A percentile compares a stretch with the other conserved stretches of the same genome.
Evolutionary conservation across 2,329 filamentous ascomycete genomes (phyloP).

Genomic region (Botrytis paeoniae): DNA sequence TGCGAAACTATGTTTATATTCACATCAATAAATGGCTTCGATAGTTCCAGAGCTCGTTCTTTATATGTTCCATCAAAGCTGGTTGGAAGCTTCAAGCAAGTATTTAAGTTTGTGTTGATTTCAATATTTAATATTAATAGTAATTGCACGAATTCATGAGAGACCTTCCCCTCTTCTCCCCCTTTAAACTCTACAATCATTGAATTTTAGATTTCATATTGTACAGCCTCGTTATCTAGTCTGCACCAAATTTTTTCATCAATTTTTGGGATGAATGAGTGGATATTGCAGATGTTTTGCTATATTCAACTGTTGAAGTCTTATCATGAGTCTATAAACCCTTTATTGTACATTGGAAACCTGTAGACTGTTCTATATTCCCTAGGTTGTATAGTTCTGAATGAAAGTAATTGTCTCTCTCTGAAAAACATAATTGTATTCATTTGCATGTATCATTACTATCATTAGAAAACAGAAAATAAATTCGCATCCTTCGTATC

Average conservation of each 20-base stretch:
- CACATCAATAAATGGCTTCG: not conserved
- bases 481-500: not conserved
- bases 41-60: not conserved
- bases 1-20: not conserved
- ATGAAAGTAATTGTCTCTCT: not conserved
- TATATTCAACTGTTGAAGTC: not conserved
- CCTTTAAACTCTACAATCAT: too few relatives aligned
- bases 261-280: not conserved
- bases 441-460: not conserved
- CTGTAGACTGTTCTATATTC: not conserved
- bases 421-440: not conserved
- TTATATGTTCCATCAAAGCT: not conserved
- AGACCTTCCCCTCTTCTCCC: not conserved
- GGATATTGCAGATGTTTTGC: rapidly evolving
- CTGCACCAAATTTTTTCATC: not conserved
- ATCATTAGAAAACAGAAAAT: not conserved
- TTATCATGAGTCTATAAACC: not conserved
- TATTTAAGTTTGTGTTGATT: not conserved
- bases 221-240: not conserved
- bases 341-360: not conserved
- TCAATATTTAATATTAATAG: not conserved
- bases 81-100: not conserved
- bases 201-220: not conserved
- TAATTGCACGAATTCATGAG: not conserved
- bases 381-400: not conserved